Evolutionary conservation across 1,284 basidiomycete genomes (phyloP).

Genomic region (Mycena citricolor): DNA sequence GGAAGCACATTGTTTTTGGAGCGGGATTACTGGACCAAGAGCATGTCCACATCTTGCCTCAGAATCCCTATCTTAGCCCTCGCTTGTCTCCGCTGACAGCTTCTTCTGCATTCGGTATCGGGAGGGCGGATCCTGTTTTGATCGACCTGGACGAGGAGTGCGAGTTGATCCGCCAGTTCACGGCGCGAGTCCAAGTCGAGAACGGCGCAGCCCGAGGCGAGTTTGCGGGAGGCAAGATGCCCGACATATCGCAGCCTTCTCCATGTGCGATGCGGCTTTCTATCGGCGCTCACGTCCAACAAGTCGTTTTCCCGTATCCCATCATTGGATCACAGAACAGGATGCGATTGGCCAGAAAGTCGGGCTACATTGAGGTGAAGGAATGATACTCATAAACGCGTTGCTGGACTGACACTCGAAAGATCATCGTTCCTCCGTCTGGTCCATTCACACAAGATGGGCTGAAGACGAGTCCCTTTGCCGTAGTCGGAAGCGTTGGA

Average conservation of each 20-base stretch:
- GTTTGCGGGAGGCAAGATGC: conserved; percentile 26
- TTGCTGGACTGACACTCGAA: not conserved
- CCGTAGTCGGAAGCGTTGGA: conserved; percentile 20
- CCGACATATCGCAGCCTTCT: conserved; percentile 30
- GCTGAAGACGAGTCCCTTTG: conserved; percentile 29
- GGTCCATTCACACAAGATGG: conserved; percentile 31
- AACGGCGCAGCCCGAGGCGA: conserved; percentile 19
- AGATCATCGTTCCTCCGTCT: conserved; percentile 31
- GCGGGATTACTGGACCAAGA: conserved; percentile 31
- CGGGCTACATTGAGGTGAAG: conserved; percentile 33
- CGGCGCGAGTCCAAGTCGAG: conserved; percentile 27
- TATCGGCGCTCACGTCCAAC: conserved; percentile 27
- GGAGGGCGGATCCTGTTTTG: conserved; percentile 14
- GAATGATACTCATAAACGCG: not conserved
- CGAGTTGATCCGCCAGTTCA: conserved; percentile 28
- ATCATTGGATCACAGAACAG: conserved; percentile 29
- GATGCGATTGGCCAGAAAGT: conserved; percentile 33
- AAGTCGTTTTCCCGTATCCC: conserved; percentile 36
- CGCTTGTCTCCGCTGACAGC: not conserved
- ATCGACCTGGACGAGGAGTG: conserved; percentile 35
- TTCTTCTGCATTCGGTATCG: conserved; percentile 16
- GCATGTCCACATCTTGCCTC: conserved; percentile 31
- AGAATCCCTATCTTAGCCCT: not conserved
- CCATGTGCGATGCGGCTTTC: conserved; percentile 33
- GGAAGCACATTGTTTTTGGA: conserved; percentile 34